phyloP scores from a whole-genome alignment of 768 basidiomycete species.

The Naganishia antarctica region DNA sequence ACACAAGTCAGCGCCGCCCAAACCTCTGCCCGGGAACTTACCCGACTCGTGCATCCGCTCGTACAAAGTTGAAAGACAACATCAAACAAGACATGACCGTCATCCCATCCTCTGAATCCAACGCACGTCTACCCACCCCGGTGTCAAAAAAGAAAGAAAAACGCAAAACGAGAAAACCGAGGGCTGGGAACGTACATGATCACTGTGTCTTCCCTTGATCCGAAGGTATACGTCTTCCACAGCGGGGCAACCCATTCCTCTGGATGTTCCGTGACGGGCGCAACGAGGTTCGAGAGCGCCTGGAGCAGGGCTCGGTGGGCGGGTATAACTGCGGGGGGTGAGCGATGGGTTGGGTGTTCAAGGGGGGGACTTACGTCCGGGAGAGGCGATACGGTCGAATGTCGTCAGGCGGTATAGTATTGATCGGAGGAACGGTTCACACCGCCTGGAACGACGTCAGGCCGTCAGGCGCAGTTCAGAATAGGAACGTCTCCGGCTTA shows the following conservation, averaged over 20 bases:
- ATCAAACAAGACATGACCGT: constrained; percentile 63
- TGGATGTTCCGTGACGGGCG: constrained; percentile 61
- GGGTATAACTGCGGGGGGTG: constrained; percentile 55
- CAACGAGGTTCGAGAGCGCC: constrained; percentile 76
- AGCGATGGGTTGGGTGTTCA: background rate
- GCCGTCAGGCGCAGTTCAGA: no score
- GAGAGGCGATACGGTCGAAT: constrained; percentile 65
- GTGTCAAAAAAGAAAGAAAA: no score
- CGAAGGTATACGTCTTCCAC: constrained; percentile 61
- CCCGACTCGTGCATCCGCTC: constrained; percentile 59
- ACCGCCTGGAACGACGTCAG: constrained; percentile 54
- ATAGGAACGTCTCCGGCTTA: constrained; percentile 53
- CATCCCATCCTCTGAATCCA: constrained; percentile 63
- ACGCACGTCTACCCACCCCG: constrained; percentile 53
- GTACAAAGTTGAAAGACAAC: constrained; percentile 67
- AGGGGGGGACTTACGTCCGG: constrained; percentile 54
- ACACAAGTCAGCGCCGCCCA: background rate
- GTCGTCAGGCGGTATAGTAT: constrained; percentile 71
- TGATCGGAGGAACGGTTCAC: constrained; percentile 65
- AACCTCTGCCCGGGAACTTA: constrained; percentile 49
- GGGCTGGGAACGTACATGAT: constrained; percentile 62
- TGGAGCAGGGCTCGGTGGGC: constrained; percentile 68
- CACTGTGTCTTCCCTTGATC: constrained; percentile 55
- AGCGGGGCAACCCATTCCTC: constrained; percentile 57
- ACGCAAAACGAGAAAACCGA: background rate